phyloP scores from a whole-genome alignment of 495 filamentous ascomycete species.

The Aspergillus taichungensis region DNA sequence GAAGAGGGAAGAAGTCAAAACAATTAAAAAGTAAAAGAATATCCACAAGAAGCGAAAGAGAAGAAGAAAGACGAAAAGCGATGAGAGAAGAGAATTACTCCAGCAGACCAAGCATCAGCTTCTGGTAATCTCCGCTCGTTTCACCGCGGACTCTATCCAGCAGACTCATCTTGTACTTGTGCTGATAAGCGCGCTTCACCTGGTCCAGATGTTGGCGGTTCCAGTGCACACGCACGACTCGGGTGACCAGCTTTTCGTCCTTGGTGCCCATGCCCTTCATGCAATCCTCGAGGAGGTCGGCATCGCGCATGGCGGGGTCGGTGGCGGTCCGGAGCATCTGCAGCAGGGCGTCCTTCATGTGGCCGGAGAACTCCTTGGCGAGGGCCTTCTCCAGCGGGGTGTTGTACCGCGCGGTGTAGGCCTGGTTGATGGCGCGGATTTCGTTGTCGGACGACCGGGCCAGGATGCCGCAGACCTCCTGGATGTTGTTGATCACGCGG shows the following conservation, averaged over 20 bases:
- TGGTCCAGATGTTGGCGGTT: slow-evolving; percentile 58
- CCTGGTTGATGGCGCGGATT: slow-evolving; percentile 66
- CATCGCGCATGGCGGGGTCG: slow-evolving; percentile 77
- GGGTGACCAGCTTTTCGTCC: slow-evolving; percentile 64
- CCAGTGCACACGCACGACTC: slow-evolving; percentile 76
- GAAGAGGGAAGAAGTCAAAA: too few relatives aligned
- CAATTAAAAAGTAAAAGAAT: too few relatives aligned
- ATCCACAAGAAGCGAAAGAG: neutral
- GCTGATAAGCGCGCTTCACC: slow-evolving; percentile 64
- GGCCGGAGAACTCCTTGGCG: slow-evolving; percentile 74
- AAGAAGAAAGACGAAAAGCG: neutral
- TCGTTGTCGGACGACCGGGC: slow-evolving; percentile 65
- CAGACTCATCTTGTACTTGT: slow-evolving; percentile 53
- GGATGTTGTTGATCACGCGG: slow-evolving; percentile 62
- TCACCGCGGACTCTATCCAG: slow-evolving; percentile 62
- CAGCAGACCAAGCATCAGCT: slow-evolving; percentile 36
- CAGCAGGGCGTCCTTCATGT: slow-evolving; percentile 82
- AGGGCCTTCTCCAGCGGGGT: slow-evolving; percentile 61
- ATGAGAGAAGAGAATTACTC: slow-evolving; percentile 15
- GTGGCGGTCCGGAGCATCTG: slow-evolving; percentile 66
- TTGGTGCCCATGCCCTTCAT: slow-evolving; percentile 87
- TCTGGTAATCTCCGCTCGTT: slow-evolving; percentile 80
- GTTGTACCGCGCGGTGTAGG: slow-evolving; percentile 59
- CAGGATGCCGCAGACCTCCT: slow-evolving; percentile 68
- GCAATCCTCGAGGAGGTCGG: slow-evolving; percentile 65